These are phyloP conservation scores for Hypoxylon perforatum DNA, from an alignment of 495 filamentous ascomycete genomes.

Conservation along the genomic window DNA sequence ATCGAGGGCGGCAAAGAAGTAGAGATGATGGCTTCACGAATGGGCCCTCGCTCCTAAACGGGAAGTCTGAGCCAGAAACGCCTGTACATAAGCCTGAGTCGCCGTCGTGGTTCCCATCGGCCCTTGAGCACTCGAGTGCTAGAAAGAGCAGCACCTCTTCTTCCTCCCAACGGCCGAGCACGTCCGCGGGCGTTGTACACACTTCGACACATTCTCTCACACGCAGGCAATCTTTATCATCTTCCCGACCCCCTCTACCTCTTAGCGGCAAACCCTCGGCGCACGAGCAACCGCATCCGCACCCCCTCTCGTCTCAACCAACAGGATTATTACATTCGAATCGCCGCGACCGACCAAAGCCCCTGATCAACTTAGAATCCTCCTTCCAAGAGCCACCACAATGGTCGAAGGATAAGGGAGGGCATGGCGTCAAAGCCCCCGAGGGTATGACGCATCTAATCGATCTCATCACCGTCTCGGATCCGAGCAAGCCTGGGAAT, in stretches of 20 bases:
- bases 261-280: slow-evolving; percentile 10
- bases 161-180: slow-evolving; percentile 28
- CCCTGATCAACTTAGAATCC: slow-evolving; percentile 81
- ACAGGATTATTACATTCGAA: slow-evolving; percentile 26
- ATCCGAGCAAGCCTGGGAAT: slow-evolving; percentile 8
- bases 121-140: slow-evolving; percentile 54
- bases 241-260: slow-evolving; percentile 32
- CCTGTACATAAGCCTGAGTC: slow-evolving; percentile 31
- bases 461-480: slow-evolving; percentile 54
- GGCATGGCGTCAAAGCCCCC: slow-evolving; percentile 73
- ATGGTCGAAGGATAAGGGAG: slow-evolving; percentile 67
- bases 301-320: slow-evolving; percentile 35
- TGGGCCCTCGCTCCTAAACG: slow-evolving; percentile 63
- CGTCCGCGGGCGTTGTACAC: slow-evolving; percentile 28
- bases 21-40: slow-evolving; percentile 56
- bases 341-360: slow-evolving; percentile 48
- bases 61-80: slow-evolving; percentile 27
- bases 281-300: slow-evolving; percentile 29
- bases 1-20: slow-evolving; percentile 30
- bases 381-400: slow-evolving; percentile 81
- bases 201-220: slow-evolving; percentile 13
- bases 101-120: slow-evolving; percentile 59
- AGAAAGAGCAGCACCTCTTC: slow-evolving; percentile 41
- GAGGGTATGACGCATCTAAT: slow-evolving; percentile 67
- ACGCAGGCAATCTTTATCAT: slow-evolving; percentile 36